Base-by-base conservation (phyloP, 495 filamentous ascomycete genomes). In the Trypethelium eluteriae region DNA sequence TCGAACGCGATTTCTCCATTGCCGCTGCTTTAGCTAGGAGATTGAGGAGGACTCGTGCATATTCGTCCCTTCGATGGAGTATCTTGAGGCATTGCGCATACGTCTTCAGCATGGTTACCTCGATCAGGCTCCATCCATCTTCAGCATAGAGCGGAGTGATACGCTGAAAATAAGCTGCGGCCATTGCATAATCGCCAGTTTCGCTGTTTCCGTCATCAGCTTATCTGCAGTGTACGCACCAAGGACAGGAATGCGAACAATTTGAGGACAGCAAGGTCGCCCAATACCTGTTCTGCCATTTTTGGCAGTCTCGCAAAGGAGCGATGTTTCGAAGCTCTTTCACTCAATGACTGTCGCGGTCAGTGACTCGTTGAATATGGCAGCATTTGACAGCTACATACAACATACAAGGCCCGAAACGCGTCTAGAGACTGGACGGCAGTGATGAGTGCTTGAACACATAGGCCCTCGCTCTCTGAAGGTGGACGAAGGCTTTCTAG, bases 201-300 rank as follows among this genome's bases (percentile, higher is more conserved):
- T 88, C 83, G 65, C 80, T 83, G 44, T 32, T 34, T 25, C 25
- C 25, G 18, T 41, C 0, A 39, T 72, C 35, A 71, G 69, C 46
- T 25, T 3, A 3, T 59, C 7, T 7, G 53, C 10, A 36, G 3
- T 5, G 3, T n/a, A 36, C 9, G n/a, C 63, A 12, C 7, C 2
- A 65, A 47, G 53, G 66, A 72, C 39, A 57, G 41, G 47, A 38
- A 53, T 64, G 79, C 85, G 67, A 80, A 84, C 79, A 88, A 95
- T 76, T 91, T 89, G 63, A 96, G 78, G 11, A 91, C 81, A 5
- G 94, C 94, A 36, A 98, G 83, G 74, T 98, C 94, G 16, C 91
- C 89, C 75, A 93, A 85, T 56, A 87, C 85, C 39, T 85, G 81
- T 68, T 95, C 87, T 0, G 87, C 86, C 25, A 89, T 89, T 69